Conservation (phyloP, 2,329 filamentous ascomycete genomes). For the Cladophialophora exuberans region DNA sequence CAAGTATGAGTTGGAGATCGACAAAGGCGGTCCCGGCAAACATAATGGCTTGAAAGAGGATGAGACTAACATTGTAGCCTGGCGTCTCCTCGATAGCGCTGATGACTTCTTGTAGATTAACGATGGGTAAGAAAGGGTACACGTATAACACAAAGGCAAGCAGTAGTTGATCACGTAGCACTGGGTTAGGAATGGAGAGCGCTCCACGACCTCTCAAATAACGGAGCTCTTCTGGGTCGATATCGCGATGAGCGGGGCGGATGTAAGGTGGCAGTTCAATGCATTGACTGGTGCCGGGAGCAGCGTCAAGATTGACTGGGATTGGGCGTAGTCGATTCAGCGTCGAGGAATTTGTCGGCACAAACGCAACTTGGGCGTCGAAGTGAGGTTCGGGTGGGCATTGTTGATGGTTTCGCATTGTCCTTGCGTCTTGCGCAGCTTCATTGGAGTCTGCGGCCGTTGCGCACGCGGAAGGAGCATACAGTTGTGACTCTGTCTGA, state of each 20-base stretch:
- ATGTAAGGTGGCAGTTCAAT: slow-evolving; percentile 8
- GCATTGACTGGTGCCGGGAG: neutral
- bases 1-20: slow-evolving; percentile 2
- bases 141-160: slow-evolving; percentile 84
- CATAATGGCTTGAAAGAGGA: slow-evolving; percentile 92
- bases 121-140: slow-evolving; percentile 87
- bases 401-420: neutral
- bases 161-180: slow-evolving; percentile 77
- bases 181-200: slow-evolving; percentile 69
- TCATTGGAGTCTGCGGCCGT: neutral
- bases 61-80: slow-evolving; percentile 73
- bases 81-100: slow-evolving; percentile 62
- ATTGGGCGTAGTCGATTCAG: slow-evolving; percentile 19
- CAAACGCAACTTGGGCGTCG: neutral
- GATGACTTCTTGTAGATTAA: slow-evolving; percentile 52
- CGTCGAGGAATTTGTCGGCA: neutral
- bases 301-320: slow-evolving; percentile 40
- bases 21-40: slow-evolving; percentile 88
- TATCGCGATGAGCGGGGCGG: neutral
- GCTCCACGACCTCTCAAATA: slow-evolving; percentile 57
- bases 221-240: slow-evolving; percentile 8
- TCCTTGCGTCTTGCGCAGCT: neutral
- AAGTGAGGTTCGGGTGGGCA: neutral
- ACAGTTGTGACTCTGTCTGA: slow-evolving; percentile 64
- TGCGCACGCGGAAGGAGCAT: neutral